Percentiles rank a stretch among this genome's conserved stretches.
These are phyloP conservation scores for Pseudogymnoascus sp. DNA, from an alignment of 2,329 filamentous ascomycete genomes.

Conservation along the genomic window DNA sequence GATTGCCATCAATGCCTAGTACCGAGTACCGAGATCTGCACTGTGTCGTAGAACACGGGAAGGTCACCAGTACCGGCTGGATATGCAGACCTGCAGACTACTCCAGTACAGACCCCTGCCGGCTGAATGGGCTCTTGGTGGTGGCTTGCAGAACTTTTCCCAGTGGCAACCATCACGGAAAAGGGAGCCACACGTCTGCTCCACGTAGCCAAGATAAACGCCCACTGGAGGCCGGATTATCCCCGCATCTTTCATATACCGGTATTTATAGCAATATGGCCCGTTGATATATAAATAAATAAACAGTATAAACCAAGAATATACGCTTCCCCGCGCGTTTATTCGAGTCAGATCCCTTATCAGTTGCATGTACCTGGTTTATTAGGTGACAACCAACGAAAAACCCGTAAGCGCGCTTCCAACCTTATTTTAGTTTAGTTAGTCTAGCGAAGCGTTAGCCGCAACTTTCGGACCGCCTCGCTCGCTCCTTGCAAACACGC, in stretches of 20 bases:
- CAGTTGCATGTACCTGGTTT: background rate
- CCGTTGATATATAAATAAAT: background rate
- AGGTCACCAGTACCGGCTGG: background rate
- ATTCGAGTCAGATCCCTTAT: background rate
- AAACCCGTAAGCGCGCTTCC: background rate
- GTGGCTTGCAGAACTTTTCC: constrained; percentile 1
- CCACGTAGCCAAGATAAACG: background rate
- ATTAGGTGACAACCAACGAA: background rate
- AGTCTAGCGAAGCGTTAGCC: background rate
- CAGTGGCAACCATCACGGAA: background rate
- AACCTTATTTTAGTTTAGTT: constrained; percentile 6
- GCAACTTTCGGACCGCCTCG: constrained; percentile 1
- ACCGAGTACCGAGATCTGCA: background rate
- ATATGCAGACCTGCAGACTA: constrained; percentile 1
- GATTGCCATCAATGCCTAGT: background rate
- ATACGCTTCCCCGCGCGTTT: background rate
- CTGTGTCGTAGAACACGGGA: background rate
- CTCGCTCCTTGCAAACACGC: background rate
- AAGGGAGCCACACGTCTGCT: background rate
- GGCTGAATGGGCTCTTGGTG: background rate
- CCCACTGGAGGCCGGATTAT: background rate
- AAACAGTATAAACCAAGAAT: background rate
- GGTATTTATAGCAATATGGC: background rate
- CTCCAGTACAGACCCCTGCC: background rate
- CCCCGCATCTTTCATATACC: background rate